Base-by-base conservation (phyloP, 2,329 filamentous ascomycete species). In the Colletotrichum theobromicola region DNA sequence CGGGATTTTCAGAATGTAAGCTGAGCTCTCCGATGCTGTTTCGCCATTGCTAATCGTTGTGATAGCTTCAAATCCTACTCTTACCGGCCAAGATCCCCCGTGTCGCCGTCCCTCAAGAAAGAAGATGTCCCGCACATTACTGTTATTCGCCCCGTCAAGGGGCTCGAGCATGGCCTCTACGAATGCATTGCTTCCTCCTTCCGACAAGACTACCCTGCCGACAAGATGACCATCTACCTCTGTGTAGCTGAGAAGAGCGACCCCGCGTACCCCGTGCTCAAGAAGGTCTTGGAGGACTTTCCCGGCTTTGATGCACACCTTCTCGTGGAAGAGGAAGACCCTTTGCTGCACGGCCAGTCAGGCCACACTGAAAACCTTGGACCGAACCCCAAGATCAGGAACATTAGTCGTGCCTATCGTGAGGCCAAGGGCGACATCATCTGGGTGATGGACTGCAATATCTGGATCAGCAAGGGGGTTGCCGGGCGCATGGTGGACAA, bases 331-430 rank as follows among this genome's bases (percentile, higher is more conserved):
- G 91, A 94, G 64, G 94, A 98, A 74, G 95, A 98, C 81, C 91
- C 94, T 1, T 83, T 91, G 34, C 86, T 98, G 10, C 89, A 91
- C 67, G 89, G 88, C 34, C 79, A 86, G 35, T 83, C 85, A 13
- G 88, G 88, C 67, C 84, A 88, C 61, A 79, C 84, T 64, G 84
- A 89, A 76, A 89, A 91, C 71, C 88, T 98, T 71, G 97, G 97
- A 0, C 97, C 97, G 2, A 99, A 99, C 80, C 97, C 97, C n/a
- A 99, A 99, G 87, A 97, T 99, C 79, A 90, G 97, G 65, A 99
- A 99, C 82, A 95, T 98, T 88, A 98, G 96, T 82, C 91, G 95
- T 57, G 96, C 95, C 4, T 99, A 98, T 81, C 88, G 95, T 32
- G 96, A 98, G 81, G 95, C 95, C 2, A 93, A 93, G 77, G 93